Evolutionary conservation across 495 filamentous ascomycete genomes (phyloP).

Genomic region (Geopyxis carbonaria): DNA sequence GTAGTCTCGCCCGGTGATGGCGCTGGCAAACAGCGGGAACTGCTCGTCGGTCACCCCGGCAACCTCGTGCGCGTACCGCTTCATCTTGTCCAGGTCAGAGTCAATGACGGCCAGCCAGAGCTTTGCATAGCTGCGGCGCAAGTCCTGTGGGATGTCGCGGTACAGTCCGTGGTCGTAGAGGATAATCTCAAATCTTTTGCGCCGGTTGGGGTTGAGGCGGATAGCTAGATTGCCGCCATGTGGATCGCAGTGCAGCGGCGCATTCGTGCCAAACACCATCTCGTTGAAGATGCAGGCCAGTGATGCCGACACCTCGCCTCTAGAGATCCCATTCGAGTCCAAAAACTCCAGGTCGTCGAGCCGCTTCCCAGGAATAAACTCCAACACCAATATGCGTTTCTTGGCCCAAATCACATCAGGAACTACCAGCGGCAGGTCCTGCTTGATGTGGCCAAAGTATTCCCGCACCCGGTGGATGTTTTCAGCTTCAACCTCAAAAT

Average conservation of each 20-base stretch:
- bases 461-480: constrained; percentile 65
- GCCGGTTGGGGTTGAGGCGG: constrained; percentile 44
- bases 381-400: constrained; percentile 87
- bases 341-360: constrained; percentile 80
- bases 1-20: constrained; percentile 91
- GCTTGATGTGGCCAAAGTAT: constrained; percentile 45
- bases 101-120: constrained; percentile 95
- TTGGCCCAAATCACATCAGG: constrained; percentile 83
- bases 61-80: constrained; percentile 71
- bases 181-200: constrained; percentile 81
- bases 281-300: constrained; percentile 92
- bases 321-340: constrained; percentile 70
- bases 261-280: constrained; percentile 90
- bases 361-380: constrained; percentile 70
- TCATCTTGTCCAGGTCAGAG: constrained; percentile 64
- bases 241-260: constrained; percentile 90
- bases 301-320: constrained; percentile 90
- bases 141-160: constrained; percentile 62
- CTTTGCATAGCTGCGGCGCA: constrained; percentile 83
- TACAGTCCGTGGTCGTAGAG: constrained; percentile 98
- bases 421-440: constrained; percentile 59
- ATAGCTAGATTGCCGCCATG: constrained; percentile 97
- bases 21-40: constrained; percentile 88
- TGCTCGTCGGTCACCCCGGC: constrained; percentile 80
- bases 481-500: constrained; percentile 71